Evolutionary conservation across 2,329 filamentous ascomycete species (phyloP), one percentile per base, ranked within the genome.

Genomic region (Trichoderma sp.): DNA sequence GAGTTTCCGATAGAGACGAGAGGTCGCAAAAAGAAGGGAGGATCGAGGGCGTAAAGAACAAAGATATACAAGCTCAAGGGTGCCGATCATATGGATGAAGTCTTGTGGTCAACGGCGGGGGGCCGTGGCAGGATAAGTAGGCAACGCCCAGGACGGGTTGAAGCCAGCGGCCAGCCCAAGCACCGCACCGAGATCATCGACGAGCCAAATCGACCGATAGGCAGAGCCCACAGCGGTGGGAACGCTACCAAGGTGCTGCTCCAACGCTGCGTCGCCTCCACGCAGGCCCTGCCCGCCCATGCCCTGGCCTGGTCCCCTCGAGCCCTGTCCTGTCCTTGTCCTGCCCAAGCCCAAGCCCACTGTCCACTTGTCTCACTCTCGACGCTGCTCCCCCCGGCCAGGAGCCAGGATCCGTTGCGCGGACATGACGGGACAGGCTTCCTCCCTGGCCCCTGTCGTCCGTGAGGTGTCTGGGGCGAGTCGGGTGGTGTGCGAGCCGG

Each of bases 61-160:
- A 78, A 75, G 74, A 79, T 78, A 81, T 75, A 76, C 70, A 72
- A 71, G 71, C 71, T 69, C 78, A 71, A 76, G 75, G 79, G 76
- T 82, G 79, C 78, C 79, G 79, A 82, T 83, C 79, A 78, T 80
- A 76, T 78, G 75, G 75, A 57, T 74, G 72, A 77, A 77, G 73
- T 71, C 73, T 77, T 73, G 21, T 70, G 69, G 75, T 39, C 75
- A 72, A 72, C 74, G 79, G 79, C 73, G 79, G 80, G 65, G 81
- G 79, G 75, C 70, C 72, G 69, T 75, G 72, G 61, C 75, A 74
- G 72, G 74, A 83, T 83, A 83, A 81, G 82, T 83, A 82, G 69
- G 68, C 34, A 39, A 73, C 75, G 74, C 10, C 28, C 34, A 39
- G 34, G 34, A 39, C 34, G 34, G 34, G 34, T 39, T 74, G 72